Conservation (phyloP, 1,284 basidiomycete genomes). For the Cryptococcus maquisensis region DNA sequence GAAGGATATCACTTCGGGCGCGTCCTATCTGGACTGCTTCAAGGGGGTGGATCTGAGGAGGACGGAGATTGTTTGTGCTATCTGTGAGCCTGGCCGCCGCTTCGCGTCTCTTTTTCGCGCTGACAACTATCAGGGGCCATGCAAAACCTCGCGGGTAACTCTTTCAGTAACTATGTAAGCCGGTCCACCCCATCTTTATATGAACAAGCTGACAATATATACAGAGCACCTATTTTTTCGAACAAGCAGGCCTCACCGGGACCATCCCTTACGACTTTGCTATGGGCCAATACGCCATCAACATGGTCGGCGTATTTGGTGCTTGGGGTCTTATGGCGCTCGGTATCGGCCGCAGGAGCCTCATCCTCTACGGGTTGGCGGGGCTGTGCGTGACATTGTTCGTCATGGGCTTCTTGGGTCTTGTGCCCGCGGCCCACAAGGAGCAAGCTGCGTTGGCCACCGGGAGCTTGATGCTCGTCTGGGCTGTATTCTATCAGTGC, state of each 20-base stretch:
- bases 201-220: constrained; percentile 15
- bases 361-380: constrained; percentile 52
- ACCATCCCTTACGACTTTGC: constrained; percentile 47
- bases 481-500: constrained; percentile 46
- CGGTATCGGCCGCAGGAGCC: constrained; percentile 46
- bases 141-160: constrained; percentile 44
- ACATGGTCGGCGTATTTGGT: constrained; percentile 36
- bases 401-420: constrained; percentile 52
- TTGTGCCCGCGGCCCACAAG: constrained; percentile 32
- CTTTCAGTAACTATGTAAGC: constrained; percentile 30
- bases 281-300: constrained; percentile 44
- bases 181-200: no score
- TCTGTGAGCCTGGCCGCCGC: background rate
- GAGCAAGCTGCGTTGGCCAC: constrained; percentile 42
- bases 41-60: constrained; percentile 42
- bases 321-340: constrained; percentile 47
- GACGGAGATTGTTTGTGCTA: constrained; percentile 43
- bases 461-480: constrained; percentile 49
- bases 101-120: no score
- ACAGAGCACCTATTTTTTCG: constrained; percentile 48
- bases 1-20: constrained; percentile 19
- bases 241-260: constrained; percentile 48
- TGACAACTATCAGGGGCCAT: constrained; percentile 20
- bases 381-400: constrained; percentile 50
- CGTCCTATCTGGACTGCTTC: constrained; percentile 53